Conservation (phyloP, 352 stramenopile genomes). For the Globisporangium lucens region DNA sequence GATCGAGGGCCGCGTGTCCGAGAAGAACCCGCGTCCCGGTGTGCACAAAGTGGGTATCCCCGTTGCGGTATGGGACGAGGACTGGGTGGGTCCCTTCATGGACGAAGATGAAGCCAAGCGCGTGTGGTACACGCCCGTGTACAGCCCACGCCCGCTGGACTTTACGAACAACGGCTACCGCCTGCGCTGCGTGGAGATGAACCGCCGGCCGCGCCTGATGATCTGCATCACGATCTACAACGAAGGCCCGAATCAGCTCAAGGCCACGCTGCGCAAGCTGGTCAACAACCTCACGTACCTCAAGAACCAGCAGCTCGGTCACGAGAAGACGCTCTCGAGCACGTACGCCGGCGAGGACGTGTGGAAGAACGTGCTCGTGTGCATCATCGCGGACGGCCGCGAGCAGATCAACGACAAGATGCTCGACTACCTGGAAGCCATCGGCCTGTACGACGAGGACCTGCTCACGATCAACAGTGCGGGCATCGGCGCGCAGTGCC, state of each 20-base stretch:
- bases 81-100: conserved; percentile 67
- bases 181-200: conserved; percentile 72
- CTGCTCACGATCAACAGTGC: conserved; percentile 83
- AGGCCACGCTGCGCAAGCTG: conserved; percentile 73
- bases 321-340: conserved; percentile 30
- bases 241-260: conserved; percentile 63
- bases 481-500: conserved; percentile 74
- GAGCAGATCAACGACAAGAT: conserved; percentile 76
- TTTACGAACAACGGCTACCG: conserved; percentile 80
- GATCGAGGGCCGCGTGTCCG: conserved; percentile 79
- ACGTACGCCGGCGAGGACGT: conserved; percentile 62
- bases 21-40: conserved; percentile 68
- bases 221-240: conserved; percentile 89
- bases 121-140: conserved; percentile 83
- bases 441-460: conserved; percentile 85
- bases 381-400: conserved; percentile 76
- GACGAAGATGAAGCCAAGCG: conserved; percentile 74
- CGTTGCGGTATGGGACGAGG: conserved; percentile 62
- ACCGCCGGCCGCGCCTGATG: conserved; percentile 69
- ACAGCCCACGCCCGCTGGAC: conserved; percentile 58
- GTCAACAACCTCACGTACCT: conserved; percentile 82
- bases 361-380: conserved; percentile 82
- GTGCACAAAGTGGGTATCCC: conserved; percentile 81
- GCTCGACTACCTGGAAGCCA: conserved; percentile 69
- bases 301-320: conserved; percentile 32